These are phyloP conservation scores for Colletotrichum musicola DNA, from an alignment of 2,329 filamentous ascomycete species.

Conservation along the genomic window DNA sequence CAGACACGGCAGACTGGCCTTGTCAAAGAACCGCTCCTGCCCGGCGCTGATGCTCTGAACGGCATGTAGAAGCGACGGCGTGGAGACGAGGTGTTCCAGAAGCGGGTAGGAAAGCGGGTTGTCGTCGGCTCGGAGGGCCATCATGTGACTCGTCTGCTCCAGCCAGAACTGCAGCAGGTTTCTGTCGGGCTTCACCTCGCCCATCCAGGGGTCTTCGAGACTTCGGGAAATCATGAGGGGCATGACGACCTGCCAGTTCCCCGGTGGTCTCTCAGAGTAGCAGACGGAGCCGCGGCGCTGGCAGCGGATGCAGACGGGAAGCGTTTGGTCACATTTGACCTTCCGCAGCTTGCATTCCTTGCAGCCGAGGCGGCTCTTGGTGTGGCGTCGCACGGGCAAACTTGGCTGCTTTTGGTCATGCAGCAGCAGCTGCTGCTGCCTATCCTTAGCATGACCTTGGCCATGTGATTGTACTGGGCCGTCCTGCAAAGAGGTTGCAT, in stretches of 20 bases:
- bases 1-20: background rate
- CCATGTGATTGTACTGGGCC: no score
- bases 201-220: background rate
- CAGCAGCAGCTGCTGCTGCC: no score
- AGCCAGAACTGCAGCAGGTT: background rate
- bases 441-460: no score
- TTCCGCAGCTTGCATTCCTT: slow-evolving; percentile 1
- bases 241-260: background rate
- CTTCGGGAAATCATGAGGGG: background rate
- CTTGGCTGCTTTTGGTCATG: no score
- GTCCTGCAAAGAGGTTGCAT: no score
- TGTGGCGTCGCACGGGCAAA: background rate
- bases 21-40: background rate
- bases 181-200: background rate
- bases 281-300: background rate
- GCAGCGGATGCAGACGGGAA: background rate
- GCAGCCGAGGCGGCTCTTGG: background rate
- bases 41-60: background rate
- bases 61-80: background rate
- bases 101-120: background rate
- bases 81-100: background rate
- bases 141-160: slow-evolving; percentile 4
- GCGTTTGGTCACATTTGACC: background rate
- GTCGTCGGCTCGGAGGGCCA: background rate
- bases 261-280: background rate